Evolutionary conservation across 139 green algal species (phyloP).

Genomic region (Tetradesmus lagerheimii): DNA sequence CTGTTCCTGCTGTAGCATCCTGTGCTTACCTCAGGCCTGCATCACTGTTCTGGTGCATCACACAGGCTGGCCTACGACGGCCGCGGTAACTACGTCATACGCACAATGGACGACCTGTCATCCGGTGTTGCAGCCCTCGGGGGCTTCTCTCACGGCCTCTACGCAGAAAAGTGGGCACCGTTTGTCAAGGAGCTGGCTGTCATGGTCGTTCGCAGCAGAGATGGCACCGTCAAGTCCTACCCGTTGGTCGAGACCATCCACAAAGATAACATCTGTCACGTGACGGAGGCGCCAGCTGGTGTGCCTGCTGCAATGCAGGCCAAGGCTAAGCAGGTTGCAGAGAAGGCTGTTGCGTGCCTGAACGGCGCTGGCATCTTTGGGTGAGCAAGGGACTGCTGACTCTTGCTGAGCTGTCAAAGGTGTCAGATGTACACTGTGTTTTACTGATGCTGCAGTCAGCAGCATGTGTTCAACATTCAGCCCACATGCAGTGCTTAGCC

Average conservation of each 20-base stretch:
- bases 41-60: background rate
- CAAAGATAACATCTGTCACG: conserved; percentile 93
- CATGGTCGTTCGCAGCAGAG: conserved; percentile 71
- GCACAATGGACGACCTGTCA: conserved; percentile 62
- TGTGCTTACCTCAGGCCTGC: background rate
- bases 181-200: conserved; percentile 89
- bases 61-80: conserved; percentile 94
- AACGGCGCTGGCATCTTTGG: conserved; percentile 96
- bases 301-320: conserved; percentile 63
- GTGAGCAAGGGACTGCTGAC: too few relatives aligned
- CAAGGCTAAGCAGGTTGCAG: conserved; percentile 74
- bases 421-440: too few relatives aligned
- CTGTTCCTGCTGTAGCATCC: background rate
- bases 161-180: conserved; percentile 94
- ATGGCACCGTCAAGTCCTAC: conserved; percentile 76
- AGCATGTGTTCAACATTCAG: too few relatives aligned
- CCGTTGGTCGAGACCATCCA: conserved; percentile 97
- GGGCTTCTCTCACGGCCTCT: conserved; percentile 84
- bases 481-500: background rate
- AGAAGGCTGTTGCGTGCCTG: conserved; percentile 80
- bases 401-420: too few relatives aligned
- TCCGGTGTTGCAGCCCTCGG: conserved; percentile 78
- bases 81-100: conserved; percentile 91
- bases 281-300: conserved; percentile 90
- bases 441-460: too few relatives aligned